Evolutionary conservation across 768 basidiomycete species (phyloP), one percentile per base, ranked within the genome.

Genomic region (Boletus coccyginus): DNA sequence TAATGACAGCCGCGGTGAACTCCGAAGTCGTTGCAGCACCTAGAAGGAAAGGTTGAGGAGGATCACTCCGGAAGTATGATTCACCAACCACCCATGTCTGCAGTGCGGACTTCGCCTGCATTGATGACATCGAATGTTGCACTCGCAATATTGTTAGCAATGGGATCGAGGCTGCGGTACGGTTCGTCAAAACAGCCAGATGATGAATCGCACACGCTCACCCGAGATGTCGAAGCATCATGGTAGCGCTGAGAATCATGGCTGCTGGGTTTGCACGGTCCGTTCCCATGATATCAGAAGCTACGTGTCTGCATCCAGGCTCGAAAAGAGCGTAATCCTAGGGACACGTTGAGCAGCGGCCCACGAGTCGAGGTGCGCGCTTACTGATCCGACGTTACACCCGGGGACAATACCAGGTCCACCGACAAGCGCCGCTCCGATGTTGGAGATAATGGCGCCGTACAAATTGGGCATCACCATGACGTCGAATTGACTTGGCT

Each of bases 381-480:
- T 62, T 64, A 93, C 92, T 53, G 92, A 83, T 66, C 97, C 97
- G 65, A 99, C 89, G 73, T 98, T 98, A 78, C 94, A 96, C 17
- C 97, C 97, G 10, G 97, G 95, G 24, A 98, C 96, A 64, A 98
- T 86, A 68, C 97, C 97, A 39, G 96, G 97, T 40, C 97, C 97
- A 68, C 97, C 97, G 40, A 99, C 96, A 21, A 99, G 88, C 21
- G 96, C 97, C 57, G 97, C 94, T 66, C 97, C 96, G 60, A 99
- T 98, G 80, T 99, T 98, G 62, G 92, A 94, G 57, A 95, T 88
- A 66, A 98, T 98, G 63, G 93, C 95, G 56, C 96, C 96, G 75
- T 98, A 98, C 73, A 91, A 72, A 75, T 96, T 94, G 53, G 93
- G 94, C 92, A 96, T 97, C 69, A 98, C 97, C 95, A 99, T 97